These are phyloP conservation scores for Sarcocystis neurona DNA, from an alignment of 169 alveolate species.

Conservation along the genomic window DNA sequence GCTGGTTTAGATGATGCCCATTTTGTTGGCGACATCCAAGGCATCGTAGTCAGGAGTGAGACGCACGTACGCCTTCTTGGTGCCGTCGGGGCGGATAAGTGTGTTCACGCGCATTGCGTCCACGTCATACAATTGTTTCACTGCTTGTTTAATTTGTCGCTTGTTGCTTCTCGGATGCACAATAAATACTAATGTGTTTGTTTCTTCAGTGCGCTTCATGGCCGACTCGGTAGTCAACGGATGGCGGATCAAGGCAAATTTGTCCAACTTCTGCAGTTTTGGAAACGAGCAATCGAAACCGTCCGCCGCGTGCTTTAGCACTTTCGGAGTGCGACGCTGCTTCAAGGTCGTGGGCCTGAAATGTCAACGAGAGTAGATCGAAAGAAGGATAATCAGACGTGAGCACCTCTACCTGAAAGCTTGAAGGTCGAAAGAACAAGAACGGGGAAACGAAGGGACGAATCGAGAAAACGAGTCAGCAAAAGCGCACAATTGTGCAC, in stretches of 20 bases:
- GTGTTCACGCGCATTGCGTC: conserved; percentile 94
- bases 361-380: not conserved
- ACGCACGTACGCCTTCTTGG: conserved; percentile 97
- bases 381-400: not conserved
- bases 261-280: conserved; percentile 73
- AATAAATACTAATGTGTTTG: conserved; percentile 92
- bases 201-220: conserved; percentile 97
- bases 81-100: conserved; percentile 91
- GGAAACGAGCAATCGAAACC: conserved; percentile 10
- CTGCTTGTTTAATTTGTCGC: conserved; percentile 93
- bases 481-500: too few relatives aligned
- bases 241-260: conserved; percentile 87
- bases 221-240: conserved; percentile 98
- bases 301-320: not conserved
- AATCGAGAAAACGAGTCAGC: too few relatives aligned
- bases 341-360: conserved; percentile 31
- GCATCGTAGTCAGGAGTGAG: conserved; percentile 96
- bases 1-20: conserved; percentile 92
- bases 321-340: conserved; percentile 34
- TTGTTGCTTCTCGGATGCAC: conserved; percentile 85
- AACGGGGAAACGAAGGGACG: too few relatives aligned
- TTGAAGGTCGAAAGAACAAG: too few relatives aligned
- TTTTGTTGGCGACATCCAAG: conserved; percentile 96
- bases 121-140: conserved; percentile 90
- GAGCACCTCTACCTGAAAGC: not conserved